Percentiles rank a stretch among this genome's conserved stretches.
Conservation (phyloP, 169 alveolate species). For the Blepharisma undulans region DNA sequence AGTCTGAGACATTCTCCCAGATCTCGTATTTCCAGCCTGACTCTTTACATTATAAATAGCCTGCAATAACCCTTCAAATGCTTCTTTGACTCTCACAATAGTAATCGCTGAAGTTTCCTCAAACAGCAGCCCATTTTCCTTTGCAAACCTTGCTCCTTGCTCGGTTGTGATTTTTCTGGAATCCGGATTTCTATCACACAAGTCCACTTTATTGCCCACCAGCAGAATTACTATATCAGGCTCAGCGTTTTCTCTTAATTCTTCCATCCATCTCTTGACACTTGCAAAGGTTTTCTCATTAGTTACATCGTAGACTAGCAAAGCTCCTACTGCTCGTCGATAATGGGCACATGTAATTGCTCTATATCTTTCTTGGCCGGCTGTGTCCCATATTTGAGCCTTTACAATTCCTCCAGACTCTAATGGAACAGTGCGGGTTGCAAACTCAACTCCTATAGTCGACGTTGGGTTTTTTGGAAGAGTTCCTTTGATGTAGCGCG, state of each 20-base stretch:
- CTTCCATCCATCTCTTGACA: conserved; percentile 93
- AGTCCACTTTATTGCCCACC: conserved; percentile 98
- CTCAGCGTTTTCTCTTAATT: conserved; percentile 96
- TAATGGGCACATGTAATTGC: conserved; percentile 88
- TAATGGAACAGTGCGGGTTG: conserved; percentile 71
- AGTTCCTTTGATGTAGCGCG: conserved; percentile 58
- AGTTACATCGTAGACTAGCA: conserved; percentile 95
- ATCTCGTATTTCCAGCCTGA: background rate
- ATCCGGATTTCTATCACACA: conserved; percentile 81
- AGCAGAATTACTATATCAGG: conserved; percentile 97
- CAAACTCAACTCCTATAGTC: conserved; percentile 82
- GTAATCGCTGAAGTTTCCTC: conserved; percentile 29
- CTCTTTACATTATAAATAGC: conserved; percentile 23
- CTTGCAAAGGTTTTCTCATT: conserved; percentile 91
- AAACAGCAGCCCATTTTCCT: background rate
- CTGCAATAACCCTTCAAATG: conserved; percentile 20
- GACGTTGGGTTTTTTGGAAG: conserved; percentile 56
- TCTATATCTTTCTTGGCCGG: conserved; percentile 94
- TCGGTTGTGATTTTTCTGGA: conserved; percentile 42
- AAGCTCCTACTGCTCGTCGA: conserved; percentile 96
- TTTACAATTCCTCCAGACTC: conserved; percentile 95
- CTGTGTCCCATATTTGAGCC: conserved; percentile 94
- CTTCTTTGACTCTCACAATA: background rate
- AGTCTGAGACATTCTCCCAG: background rate
- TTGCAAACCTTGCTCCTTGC: background rate